phyloP scores from a whole-genome alignment of 345 rosid species.

The Psidium guajava region DNA sequence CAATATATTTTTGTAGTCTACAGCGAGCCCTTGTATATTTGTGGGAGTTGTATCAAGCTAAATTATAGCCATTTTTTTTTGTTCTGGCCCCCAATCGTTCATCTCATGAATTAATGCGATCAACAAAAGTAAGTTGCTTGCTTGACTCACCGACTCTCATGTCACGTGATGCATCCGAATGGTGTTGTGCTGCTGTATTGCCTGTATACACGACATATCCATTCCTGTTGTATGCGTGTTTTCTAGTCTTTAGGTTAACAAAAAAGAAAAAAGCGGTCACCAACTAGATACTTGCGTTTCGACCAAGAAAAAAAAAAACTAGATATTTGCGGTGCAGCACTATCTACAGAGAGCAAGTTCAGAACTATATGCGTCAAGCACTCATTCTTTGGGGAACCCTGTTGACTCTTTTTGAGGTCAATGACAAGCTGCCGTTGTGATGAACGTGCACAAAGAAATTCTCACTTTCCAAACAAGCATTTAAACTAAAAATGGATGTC shows the following conservation, averaged over 20 bases:
- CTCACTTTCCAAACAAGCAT: background rate
- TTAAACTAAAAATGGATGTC: background rate
- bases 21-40: constrained; percentile 25
- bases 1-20: constrained; percentile 18
- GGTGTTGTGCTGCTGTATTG: background rate
- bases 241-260: background rate
- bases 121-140: background rate
- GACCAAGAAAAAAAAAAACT: no score
- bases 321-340: background rate
- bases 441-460: background rate
- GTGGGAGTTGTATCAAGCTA: constrained; percentile 12
- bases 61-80: constrained; percentile 24
- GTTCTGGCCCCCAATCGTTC: background rate
- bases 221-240: background rate
- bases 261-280: background rate
- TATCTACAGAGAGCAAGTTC: background rate
- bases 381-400: background rate
- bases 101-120: background rate
- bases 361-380: background rate
- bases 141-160: background rate
- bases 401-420: background rate
- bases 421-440: background rate
- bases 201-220: background rate
- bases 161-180: background rate
- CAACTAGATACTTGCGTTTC: background rate